Conservation (phyloP, 306 rosid genomes). For the Inga laurina region DNA sequence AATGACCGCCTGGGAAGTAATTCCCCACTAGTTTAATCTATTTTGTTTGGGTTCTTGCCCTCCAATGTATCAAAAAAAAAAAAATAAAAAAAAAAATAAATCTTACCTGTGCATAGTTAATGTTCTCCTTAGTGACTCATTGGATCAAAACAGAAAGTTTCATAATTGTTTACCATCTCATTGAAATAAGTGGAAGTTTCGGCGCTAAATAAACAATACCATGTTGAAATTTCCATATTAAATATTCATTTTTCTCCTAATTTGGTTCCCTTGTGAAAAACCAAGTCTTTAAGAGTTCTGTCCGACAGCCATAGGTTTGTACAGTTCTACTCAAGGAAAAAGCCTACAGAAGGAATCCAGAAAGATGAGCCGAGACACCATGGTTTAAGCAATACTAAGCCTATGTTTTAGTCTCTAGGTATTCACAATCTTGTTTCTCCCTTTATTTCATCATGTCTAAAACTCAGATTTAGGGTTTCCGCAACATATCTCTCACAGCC, state of each 20-base stretch:
- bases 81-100: no score
- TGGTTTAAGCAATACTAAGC: neutral
- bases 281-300: neutral
- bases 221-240: neutral
- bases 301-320: neutral
- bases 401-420: neutral
- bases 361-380: neutral
- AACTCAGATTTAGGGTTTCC: conserved; percentile 21
- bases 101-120: neutral
- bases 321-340: neutral
- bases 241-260: neutral
- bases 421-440: conserved; percentile 7
- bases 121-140: neutral
- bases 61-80: no score
- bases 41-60: no score
- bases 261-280: neutral
- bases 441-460: conserved; percentile 22
- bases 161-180: neutral
- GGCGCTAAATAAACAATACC: neutral
- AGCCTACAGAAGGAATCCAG: neutral
- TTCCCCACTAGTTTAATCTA: no score
- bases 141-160: neutral
- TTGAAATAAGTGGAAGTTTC: neutral
- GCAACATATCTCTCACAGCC: conserved; percentile 8
- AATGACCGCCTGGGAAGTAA: no score